Evolutionary conservation across 768 basidiomycete species (phyloP).

Genomic region (Sistotremastrum suecicum): DNA sequence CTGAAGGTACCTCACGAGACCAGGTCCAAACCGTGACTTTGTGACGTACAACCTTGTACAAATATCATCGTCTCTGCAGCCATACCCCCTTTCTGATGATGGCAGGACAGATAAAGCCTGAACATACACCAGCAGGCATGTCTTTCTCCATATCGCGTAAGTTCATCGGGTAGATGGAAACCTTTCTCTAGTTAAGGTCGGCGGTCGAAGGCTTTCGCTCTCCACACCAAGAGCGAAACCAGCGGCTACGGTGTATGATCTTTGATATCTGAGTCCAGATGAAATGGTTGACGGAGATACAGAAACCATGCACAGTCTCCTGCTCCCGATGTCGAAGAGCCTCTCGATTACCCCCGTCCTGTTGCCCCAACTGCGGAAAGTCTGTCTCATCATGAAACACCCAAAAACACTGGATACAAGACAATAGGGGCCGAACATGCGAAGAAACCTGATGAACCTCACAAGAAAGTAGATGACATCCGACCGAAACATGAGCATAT

Average conservation of each 20-base stretch:
- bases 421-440: constrained; percentile 23
- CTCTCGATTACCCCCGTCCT: constrained; percentile 40
- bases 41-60: no score
- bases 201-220: constrained; percentile 36
- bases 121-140: constrained; percentile 38
- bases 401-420: constrained; percentile 30
- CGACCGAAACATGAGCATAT: constrained; percentile 32
- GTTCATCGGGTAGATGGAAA: neutral
- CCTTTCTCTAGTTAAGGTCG: constrained; percentile 24
- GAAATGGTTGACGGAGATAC: neutral
- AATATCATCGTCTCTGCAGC: no score
- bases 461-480: constrained; percentile 33
- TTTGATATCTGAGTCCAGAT: neutral
- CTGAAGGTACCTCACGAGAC: no score
- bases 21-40: no score
- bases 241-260: neutral
- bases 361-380: constrained; percentile 23
- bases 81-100: no score
- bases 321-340: constrained; percentile 11
- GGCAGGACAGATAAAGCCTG: constrained; percentile 1
- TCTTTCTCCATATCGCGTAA: neutral
- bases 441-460: constrained; percentile 30
- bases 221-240: constrained; percentile 25
- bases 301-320: neutral
- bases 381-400: constrained; percentile 28